Evolutionary conservation across 140 eudicot genomes (phyloP), one percentile per base, ranked within the genome.

Genomic region (Senecio squalidus): DNA sequence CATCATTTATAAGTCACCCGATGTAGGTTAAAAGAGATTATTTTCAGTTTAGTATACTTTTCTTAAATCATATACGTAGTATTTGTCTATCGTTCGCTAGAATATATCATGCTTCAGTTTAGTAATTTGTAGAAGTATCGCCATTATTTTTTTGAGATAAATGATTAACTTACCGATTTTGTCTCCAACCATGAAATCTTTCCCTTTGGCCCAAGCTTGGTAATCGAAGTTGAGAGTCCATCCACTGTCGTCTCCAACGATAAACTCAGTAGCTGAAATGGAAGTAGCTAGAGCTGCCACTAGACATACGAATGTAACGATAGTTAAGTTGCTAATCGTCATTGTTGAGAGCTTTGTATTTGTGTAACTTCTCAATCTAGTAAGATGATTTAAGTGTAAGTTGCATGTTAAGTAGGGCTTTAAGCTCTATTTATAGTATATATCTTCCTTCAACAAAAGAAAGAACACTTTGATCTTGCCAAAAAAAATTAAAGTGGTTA

Each of bases 171-270:
- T 74, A 74, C 79, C 65, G 11, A 74, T 57, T 25, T 13, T 47
- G 61, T 80, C 82, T 14, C 88, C 88, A 1, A 81, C 81, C 7
- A 18, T 29, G 66, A 81, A 81, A 20, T 66, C 44, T 53, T 73
- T 81, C 13, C 70, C 81, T 1, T 38, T 28, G 4, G 88, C 78
- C 88, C 88, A 81, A 0, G 63, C 69, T 57, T 68, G 62, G 55
- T 77, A 81, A 45, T 81, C 66, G 20, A 76, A 58, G 41, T 58
- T 50, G 4, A 61, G 31, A 22, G 51, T 69, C 74, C 74, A 69
- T 0, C 74, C 68, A 5, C 49, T 5, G 25, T 21, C 74, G 17
- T 69, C 74, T 39, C 88, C 88, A 52, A 81, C 83, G 9, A 54
- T 28, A 41, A 54, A 54, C 17, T 28, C 6, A 9, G 60, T 54